Base-by-base conservation (phyloP, 2,329 filamentous ascomycete genomes). In the Aspergillus fumigatus region DNA sequence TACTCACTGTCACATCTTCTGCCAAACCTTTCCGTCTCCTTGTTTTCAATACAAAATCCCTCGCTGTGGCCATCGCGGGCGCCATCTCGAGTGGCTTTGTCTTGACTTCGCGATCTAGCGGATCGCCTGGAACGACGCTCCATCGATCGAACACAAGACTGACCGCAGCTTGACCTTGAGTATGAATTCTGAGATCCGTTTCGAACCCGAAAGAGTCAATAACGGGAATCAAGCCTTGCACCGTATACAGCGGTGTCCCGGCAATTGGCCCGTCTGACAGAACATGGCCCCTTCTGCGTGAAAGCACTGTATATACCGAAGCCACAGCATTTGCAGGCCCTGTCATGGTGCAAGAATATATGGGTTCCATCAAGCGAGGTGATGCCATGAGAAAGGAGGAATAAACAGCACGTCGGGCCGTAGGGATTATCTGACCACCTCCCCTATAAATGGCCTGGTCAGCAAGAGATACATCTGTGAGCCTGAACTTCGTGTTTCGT, bases 161-260 rank as follows among this genome's bases (percentile, higher is more conserved):
- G 53, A 97, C 86, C 68, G 90, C 92, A 55, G 92, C 92, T 72
- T 92, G 88, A 52, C 94, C 93, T 78, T 97, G 90, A 0, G 93
- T 97, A 75, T 96, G 92, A 70, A 97, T 97, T 60, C 94, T 84
- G 56, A 99, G 81, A 77, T 99, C 94, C 14, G 94, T 97, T 79
- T 99, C 94, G 75, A 99, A 97, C 21, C 94, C 94, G 69, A 99
- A 99, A 29, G 88, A 92, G 78, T 99, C 94, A 70, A 99, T 96
- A 58, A 97, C 94, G 9, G 94, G 94, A 55, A 99, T 86, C 51
- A 97, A 81, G 3, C 94, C 94, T 67, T 88, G 89, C 53, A 97
- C 92, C 23, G 89, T 88, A 76, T 97, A 97, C 10, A 99, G 82
- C 4, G 93, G 94, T 9, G 94, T 97, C 25, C 94, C 94, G 0